A percentile compares a stretch with the other conserved stretches of the same genome.
Conservation (phyloP, 108 stramenopile genomes). For the Bacterosira constricta region DNA sequence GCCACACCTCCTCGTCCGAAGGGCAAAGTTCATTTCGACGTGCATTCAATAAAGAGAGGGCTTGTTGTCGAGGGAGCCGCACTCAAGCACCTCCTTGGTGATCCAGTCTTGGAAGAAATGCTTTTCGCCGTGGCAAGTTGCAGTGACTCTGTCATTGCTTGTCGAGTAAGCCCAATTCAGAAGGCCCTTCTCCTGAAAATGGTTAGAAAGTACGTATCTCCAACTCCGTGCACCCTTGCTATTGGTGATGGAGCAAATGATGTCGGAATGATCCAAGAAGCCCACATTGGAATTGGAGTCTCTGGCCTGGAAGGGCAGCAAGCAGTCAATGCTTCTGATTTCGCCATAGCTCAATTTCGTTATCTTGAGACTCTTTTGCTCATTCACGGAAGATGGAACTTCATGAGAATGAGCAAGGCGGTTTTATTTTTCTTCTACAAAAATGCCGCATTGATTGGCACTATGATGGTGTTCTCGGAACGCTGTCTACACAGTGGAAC, state of each 20-base stretch:
- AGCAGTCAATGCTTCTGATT: constrained; percentile 96
- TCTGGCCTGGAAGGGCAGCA: constrained; percentile 96
- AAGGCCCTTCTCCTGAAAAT: constrained; percentile 90
- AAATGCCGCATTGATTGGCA: constrained; percentile 89
- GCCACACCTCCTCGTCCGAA: not conserved
- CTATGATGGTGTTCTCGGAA: constrained; percentile 68
- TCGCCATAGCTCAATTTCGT: constrained; percentile 93
- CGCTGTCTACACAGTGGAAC: constrained; percentile 84
- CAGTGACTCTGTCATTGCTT: constrained; percentile 93
- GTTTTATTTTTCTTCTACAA: constrained; percentile 98
- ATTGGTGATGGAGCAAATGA: constrained; percentile 99
- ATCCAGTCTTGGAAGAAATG: constrained; percentile 75
- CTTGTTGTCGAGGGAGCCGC: constrained; percentile 94
- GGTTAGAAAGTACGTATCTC: constrained; percentile 81
- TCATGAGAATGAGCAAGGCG: constrained; percentile 86
- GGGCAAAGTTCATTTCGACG: constrained; percentile 22
- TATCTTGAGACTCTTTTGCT: constrained; percentile 89
- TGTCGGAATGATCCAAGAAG: constrained; percentile 97
- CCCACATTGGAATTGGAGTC: constrained; percentile 94
- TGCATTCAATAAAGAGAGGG: constrained; percentile 51
- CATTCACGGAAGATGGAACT: constrained; percentile 97
- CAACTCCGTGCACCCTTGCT: constrained; percentile 93
- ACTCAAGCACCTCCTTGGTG: constrained; percentile 77
- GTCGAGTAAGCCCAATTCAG: constrained; percentile 93
- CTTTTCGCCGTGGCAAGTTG: constrained; percentile 85